Conservation (phyloP, 2,329 filamentous ascomycete genomes). For the Pseudogymnoascus sp. region DNA sequence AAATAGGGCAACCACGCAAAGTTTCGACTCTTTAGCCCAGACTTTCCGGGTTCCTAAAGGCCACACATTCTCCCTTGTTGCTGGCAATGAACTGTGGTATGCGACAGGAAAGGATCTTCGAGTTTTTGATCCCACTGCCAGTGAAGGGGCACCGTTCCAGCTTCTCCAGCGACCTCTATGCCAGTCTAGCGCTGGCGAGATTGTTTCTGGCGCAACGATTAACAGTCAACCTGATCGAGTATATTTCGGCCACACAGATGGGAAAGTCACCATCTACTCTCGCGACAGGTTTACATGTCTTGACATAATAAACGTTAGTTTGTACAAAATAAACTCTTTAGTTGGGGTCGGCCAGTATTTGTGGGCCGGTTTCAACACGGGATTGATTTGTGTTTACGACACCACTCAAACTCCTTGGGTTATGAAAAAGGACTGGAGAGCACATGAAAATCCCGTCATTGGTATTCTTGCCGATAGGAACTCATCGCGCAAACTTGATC, state of each 20-base stretch:
- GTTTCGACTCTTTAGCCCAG: slow-evolving; percentile 61
- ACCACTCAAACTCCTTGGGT: slow-evolving; percentile 74
- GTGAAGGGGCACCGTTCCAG: slow-evolving; percentile 62
- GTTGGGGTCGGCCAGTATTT: slow-evolving; percentile 72
- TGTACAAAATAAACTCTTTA: slow-evolving; percentile 90
- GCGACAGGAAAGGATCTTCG: slow-evolving; percentile 81
- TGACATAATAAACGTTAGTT: slow-evolving; percentile 75
- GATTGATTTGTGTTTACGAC: slow-evolving; percentile 90
- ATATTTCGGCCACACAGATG: slow-evolving; percentile 87
- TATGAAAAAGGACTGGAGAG: slow-evolving; percentile 90
- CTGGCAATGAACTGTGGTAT: slow-evolving; percentile 81
- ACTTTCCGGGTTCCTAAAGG: slow-evolving; percentile 71
- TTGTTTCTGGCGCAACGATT: slow-evolving; percentile 74
- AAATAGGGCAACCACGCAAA: slow-evolving; percentile 63
- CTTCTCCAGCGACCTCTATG: slow-evolving; percentile 63
- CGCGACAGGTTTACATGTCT: slow-evolving; percentile 64
- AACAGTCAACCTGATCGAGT: slow-evolving; percentile 68
- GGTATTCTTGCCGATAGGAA: slow-evolving; percentile 71
- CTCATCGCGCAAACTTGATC: slow-evolving; percentile 76
- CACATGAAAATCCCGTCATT: slow-evolving; percentile 75
- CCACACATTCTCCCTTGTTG: slow-evolving; percentile 81
- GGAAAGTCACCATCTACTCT: slow-evolving; percentile 91
- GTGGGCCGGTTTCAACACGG: slow-evolving; percentile 93
- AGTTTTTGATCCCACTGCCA: slow-evolving; percentile 66
- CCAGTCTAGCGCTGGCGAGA: slow-evolving; percentile 69